phyloP scores from a whole-genome alignment of 768 basidiomycete species.

The Terana coerulea region DNA sequence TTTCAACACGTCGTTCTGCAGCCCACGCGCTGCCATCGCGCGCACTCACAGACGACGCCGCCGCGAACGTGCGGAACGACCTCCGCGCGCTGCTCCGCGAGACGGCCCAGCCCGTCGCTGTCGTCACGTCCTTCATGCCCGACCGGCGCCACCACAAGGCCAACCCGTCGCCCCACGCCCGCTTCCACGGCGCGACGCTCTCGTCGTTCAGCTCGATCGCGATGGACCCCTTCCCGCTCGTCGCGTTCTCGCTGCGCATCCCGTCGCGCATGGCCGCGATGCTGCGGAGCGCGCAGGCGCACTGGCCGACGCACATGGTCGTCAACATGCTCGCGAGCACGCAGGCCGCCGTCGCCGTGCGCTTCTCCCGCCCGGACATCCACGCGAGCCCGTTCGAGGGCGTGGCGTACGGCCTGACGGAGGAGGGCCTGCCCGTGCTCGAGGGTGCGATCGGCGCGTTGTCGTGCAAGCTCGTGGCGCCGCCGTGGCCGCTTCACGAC shows the following conservation, averaged over 20 bases:
- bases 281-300: conserved; percentile 35
- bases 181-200: conserved; percentile 86
- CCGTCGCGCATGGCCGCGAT: conserved; percentile 84
- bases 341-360: conserved; percentile 58
- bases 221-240: conserved; percentile 82
- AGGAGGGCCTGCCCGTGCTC: conserved; percentile 58
- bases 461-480: conserved; percentile 62
- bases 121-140: conserved; percentile 71
- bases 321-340: conserved; percentile 75
- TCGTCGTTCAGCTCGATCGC: conserved; percentile 93
- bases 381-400: conserved; percentile 55
- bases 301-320: conserved; percentile 51
- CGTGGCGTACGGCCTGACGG: conserved; percentile 37
- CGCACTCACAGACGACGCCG: neutral
- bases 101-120: conserved; percentile 81
- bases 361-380: conserved; percentile 72
- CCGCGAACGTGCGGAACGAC: conserved; percentile 16
- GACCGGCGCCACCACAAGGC: neutral
- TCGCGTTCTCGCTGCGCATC: conserved; percentile 85
- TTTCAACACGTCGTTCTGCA: no score
- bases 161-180: conserved; percentile 4
- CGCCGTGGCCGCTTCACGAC: conserved; percentile 59
- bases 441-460: conserved; percentile 64
- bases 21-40: no score
- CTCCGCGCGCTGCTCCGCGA: conserved; percentile 65